Evolutionary conservation across 2,329 filamentous ascomycete species (phyloP), one percentile per base, ranked within the genome.

Genomic region (Xylaria multiplex): DNA sequence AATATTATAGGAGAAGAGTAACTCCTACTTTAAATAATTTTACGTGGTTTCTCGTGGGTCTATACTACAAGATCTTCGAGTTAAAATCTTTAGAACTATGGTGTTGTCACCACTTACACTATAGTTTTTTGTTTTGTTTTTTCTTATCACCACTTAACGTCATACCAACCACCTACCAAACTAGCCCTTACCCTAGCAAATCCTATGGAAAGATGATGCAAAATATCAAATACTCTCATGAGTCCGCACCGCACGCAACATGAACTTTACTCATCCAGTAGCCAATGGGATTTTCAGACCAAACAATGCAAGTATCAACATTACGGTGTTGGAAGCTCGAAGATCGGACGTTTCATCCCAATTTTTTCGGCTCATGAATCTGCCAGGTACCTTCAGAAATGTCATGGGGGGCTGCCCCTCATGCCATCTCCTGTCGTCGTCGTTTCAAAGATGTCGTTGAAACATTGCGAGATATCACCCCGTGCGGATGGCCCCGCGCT

Each of bases 331-430:
- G 5, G 49, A 43, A 49, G 45, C 37, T 43, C 22, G 13, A 37
- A 60, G 62, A 22, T 66, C 48, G 42, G 54, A 59, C 48, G 53
- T 62, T 64, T 66, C 64, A 66, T 62, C 59, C 43, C 59, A 55
- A 45, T 22, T 27, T 27, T 35, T 52, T 32, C 45, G 48, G 40
- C 13, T 16, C 27, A 50, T 54, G 46, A 52, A 43, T 24, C 30
- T 37, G n/a, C 49, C 58, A 22, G 22, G 35, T 11, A 54, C 30
- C 54, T 22, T 30, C 16, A 40, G 27, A 42, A 49, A 40, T 30
- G 35, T 4, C 8, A 11, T 8, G 32, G 32, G 32, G 32, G 32
- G 35, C 8, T 8, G 35, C 52, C 46, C 59, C 59, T 59, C 59
- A 54, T 56, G n/a, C 43, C 55, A 45, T 53, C 50, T 63, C 49